These are phyloP conservation scores for Agaricales sp. DNA, from an alignment of 1,284 basidiomycete species.

Conservation along the genomic window DNA sequence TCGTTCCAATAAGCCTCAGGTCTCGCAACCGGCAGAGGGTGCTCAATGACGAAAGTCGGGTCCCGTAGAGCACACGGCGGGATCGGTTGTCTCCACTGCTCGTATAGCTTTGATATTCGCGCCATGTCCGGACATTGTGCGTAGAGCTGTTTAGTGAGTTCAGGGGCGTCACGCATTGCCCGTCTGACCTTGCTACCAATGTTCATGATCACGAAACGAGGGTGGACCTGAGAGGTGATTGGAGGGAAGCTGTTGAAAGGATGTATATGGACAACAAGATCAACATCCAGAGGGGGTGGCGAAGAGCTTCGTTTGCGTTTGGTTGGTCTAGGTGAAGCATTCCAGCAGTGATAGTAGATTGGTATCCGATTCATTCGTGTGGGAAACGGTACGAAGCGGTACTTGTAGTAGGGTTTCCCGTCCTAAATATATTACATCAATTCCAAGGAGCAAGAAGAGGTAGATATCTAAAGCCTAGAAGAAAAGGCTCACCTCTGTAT, in stretches of 20 bases:
- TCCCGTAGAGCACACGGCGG: background rate
- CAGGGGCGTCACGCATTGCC: background rate
- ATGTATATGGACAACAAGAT: background rate
- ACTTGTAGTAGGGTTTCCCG: background rate
- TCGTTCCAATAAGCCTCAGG: background rate
- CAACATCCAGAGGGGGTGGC: too few relatives aligned
- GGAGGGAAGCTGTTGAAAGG: background rate
- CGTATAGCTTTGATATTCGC: too few relatives aligned
- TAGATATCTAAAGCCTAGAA: background rate
- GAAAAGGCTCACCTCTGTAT: too few relatives aligned
- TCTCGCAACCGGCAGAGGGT: background rate
- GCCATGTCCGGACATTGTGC: background rate
- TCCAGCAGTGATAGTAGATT: background rate
- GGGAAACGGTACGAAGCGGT: background rate
- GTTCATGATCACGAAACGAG: background rate
- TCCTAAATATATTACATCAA: too few relatives aligned
- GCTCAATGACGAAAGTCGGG: background rate
- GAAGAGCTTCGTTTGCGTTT: background rate
- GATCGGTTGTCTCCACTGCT: too few relatives aligned
- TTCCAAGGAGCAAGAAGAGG: too few relatives aligned
- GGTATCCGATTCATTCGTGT: background rate
- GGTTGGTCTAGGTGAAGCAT: too few relatives aligned
- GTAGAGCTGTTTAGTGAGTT: background rate
- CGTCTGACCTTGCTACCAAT: background rate
- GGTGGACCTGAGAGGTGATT: background rate